These are phyloP conservation scores for Pichia scutulata DNA, from an alignment of 805 yeast species.

Conservation along the genomic window DNA sequence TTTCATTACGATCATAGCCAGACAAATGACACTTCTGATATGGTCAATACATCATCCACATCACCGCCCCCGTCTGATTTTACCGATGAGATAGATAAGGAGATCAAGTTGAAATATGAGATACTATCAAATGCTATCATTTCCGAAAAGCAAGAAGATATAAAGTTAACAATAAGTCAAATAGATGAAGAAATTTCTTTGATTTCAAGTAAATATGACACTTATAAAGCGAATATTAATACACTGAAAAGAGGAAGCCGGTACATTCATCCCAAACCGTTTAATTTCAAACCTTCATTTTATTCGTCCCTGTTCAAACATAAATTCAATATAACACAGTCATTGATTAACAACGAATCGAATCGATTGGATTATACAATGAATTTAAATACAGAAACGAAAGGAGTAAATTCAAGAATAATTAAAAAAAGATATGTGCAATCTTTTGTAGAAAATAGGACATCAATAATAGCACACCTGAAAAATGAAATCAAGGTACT, in stretches of 20 bases:
- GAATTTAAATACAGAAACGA: not conserved
- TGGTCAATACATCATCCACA: not conserved
- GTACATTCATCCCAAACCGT: not conserved
- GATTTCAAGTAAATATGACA: not conserved
- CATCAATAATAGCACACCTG: not conserved
- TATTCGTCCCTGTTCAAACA: not conserved
- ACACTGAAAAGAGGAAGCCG: not conserved
- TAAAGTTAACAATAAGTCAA: not conserved
- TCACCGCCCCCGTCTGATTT: not conserved
- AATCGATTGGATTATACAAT: not conserved
- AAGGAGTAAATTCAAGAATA: not conserved
- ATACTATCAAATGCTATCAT: not conserved
- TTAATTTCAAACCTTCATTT: slow-evolving; percentile 1
- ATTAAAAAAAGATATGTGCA: not conserved
- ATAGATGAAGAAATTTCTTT: slow-evolving; percentile 1
- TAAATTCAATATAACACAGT: not conserved
- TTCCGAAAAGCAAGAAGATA: not conserved
- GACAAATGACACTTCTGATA: not conserved
- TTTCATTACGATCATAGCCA: not conserved
- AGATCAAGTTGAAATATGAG: slow-evolving; percentile 3
- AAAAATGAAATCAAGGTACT: not conserved
- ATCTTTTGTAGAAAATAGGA: slow-evolving; percentile 3
- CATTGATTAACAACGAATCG: not conserved
- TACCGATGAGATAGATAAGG: slow-evolving; percentile 1
- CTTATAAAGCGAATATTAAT: not conserved